These are phyloP conservation scores for Bocquillonia castaneifolia DNA, from an alignment of 441 rosid genomes.

Conservation along the genomic window DNA sequence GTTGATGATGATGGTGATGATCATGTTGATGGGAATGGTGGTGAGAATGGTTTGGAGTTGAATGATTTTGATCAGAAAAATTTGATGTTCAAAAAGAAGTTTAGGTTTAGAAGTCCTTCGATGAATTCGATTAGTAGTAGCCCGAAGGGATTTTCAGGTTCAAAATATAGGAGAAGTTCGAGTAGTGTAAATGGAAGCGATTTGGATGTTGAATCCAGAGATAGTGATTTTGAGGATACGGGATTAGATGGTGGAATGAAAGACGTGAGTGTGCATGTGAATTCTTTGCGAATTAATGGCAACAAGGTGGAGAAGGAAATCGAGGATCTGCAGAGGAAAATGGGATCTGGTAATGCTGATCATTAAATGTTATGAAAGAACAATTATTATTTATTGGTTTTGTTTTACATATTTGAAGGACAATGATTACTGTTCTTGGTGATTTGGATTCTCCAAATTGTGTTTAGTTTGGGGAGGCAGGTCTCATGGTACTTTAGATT, in stretches of 20 bases:
- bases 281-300: conserved; percentile 20
- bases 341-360: conserved; percentile 40
- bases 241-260: conserved; percentile 16
- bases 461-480: not conserved
- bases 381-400: too few species aligned
- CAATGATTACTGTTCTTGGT: not conserved
- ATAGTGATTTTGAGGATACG: conserved; percentile 8
- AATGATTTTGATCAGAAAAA: conserved; percentile 24
- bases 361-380: conserved; percentile 1
- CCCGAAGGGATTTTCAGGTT: conserved; percentile 52
- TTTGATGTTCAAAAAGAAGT: conserved; percentile 54
- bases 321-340: conserved; percentile 15
- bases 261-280: conserved; percentile 13
- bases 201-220: conserved; percentile 9
- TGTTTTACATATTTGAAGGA: too few species aligned
- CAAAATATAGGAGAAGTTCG: conserved; percentile 19
- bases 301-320: conserved; percentile 24
- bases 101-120: conserved; percentile 39
- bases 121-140: conserved; percentile 25
- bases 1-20: not conserved
- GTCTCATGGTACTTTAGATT: not conserved
- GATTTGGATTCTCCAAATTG: not conserved
- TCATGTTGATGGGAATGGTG: not conserved
- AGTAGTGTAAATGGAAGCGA: not conserved
- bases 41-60: conserved; percentile 8